Conservation (phyloP, 345 rosid genomes). For the Gossypium raimondii region DNA sequence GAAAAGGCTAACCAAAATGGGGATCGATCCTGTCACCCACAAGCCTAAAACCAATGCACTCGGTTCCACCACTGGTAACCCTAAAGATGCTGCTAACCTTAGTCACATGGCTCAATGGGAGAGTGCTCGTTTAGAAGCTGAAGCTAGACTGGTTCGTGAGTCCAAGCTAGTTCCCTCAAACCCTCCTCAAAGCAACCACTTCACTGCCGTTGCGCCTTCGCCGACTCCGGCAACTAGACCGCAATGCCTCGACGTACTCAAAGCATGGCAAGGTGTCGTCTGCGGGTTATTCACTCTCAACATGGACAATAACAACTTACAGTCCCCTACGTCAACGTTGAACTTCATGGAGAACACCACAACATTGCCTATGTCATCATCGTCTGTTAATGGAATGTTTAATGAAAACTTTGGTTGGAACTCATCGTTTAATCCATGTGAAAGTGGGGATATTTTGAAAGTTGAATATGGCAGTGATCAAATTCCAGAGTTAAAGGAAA, state of each 20-base stretch:
- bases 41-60: neutral
- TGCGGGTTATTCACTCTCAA: slow-evolving; percentile 24
- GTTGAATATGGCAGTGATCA: neutral
- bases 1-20: neutral
- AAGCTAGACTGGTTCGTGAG: neutral
- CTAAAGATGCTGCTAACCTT: neutral
- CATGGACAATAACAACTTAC: slow-evolving; percentile 11
- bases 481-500: neutral
- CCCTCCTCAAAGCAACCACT: neutral
- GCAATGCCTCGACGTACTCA: neutral
- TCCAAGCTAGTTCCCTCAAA: neutral
- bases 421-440: neutral
- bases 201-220: neutral
- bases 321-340: slow-evolving; percentile 34
- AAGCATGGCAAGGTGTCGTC: neutral
- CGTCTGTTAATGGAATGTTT: slow-evolving; percentile 9
- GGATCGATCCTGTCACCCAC: neutral
- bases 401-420: slow-evolving; percentile 5
- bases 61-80: neutral
- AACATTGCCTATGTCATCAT: neutral
- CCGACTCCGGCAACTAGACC: neutral
- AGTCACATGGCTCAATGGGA: neutral
- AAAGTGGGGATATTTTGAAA: neutral
- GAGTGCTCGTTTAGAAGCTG: neutral
- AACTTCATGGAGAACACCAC: neutral